Conservation (phyloP, 176 grass and related monocot species). For the Hordeum vulgare region MorexV3_pseudomolecules_assembly NC_058521.1:428410632-428411131, state of each 20-base stretch:
- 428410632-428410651: no score
- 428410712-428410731: no score
- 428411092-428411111: neutral
- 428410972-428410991: constrained; percentile 44
- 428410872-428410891: neutral
- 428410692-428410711: no score
- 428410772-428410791: no score
- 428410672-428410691: no score
- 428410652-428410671: no score
- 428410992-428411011: constrained; percentile 21
- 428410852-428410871: constrained; percentile 31
- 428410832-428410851: no score
- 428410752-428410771: no score
- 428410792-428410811: no score
- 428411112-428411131: neutral
- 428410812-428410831: no score
- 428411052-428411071: constrained; percentile 24
- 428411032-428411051: constrained; percentile 35
- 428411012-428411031: constrained; percentile 15
- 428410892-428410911: neutral
- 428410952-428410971: neutral
- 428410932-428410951: neutral
- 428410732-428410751: no score
- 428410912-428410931: neutral
- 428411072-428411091: constrained; percentile 31